These are phyloP conservation scores for Nitzschia sp. DNA, from an alignment of 108 stramenopile species.

Conservation along the genomic window DNA sequence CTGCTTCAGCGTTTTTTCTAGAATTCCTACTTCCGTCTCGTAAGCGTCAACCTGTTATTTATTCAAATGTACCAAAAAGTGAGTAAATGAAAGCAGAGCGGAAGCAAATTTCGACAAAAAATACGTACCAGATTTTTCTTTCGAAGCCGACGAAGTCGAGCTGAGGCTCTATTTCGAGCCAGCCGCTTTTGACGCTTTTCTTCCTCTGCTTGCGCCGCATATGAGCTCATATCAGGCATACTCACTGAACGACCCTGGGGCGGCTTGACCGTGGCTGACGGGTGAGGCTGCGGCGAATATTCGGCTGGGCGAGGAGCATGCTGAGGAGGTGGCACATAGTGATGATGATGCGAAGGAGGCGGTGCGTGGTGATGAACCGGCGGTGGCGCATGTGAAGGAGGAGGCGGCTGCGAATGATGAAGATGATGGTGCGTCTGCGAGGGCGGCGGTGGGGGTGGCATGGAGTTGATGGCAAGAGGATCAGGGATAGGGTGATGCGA, in stretches of 20 bases:
- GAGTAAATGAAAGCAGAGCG: not conserved
- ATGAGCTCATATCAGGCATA: conserved; percentile 76
- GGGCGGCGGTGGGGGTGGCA: conserved; percentile 13
- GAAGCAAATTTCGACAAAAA: not conserved
- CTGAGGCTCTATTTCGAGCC: conserved; percentile 86
- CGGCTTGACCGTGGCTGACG: conserved; percentile 15
- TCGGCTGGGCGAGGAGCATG: not conserved
- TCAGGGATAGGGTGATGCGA: conserved; percentile 14
- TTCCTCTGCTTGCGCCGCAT: conserved; percentile 79
- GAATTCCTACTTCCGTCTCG: conserved; percentile 86
- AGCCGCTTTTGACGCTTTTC: conserved; percentile 83
- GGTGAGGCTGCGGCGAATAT: not conserved
- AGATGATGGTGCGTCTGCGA: conserved; percentile 14
- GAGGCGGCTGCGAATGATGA: conserved; percentile 14
- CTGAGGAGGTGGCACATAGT: not conserved
- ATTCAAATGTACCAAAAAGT: not conserved
- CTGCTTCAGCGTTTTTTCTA: conserved; percentile 77
- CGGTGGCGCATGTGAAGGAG: not conserved
- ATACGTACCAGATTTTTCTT: conserved; percentile 86
- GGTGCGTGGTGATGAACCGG: not conserved
- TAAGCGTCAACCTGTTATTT: conserved; percentile 78
- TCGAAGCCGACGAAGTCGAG: conserved; percentile 74
- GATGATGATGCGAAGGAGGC: conserved; percentile 5
- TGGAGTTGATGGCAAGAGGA: not conserved
- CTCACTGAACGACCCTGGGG: conserved; percentile 52